These are phyloP conservation scores for Emmonsiellopsis sp. DNA, from an alignment of 2,329 filamentous ascomycete genomes.

Conservation along the genomic window DNA sequence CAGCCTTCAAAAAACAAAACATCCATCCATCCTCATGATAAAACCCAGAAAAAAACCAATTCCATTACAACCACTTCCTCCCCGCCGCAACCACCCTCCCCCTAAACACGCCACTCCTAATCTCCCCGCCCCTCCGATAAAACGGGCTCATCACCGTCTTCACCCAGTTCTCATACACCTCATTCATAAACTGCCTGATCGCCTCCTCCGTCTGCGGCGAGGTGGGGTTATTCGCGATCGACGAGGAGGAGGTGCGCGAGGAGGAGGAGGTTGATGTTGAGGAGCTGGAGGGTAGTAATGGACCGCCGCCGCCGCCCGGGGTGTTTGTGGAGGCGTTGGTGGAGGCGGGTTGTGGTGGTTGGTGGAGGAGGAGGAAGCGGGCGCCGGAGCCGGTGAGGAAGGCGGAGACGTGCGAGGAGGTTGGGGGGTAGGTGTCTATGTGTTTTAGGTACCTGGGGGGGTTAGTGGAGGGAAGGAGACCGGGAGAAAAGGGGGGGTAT, in stretches of 20 bases:
- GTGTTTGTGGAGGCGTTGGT: too few species aligned
- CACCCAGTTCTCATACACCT: constrained; percentile 94
- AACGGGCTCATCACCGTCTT: constrained; percentile 98
- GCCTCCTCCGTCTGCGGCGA: constrained; percentile 90
- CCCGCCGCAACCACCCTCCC: constrained; percentile 75
- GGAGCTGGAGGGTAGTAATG: constrained; percentile 25
- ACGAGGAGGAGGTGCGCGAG: constrained; percentile 50
- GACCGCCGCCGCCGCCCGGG: constrained; percentile 30
- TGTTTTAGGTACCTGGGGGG: constrained; percentile 77
- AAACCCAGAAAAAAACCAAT: neutral
- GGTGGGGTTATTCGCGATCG: constrained; percentile 73
- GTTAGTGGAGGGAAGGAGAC: neutral
- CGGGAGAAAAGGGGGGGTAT: too few species aligned
- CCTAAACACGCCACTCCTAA: constrained; percentile 80
- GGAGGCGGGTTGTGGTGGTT: constrained; percentile 51
- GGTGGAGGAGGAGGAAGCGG: constrained; percentile 89
- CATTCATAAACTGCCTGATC: constrained; percentile 85
- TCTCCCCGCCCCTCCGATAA: constrained; percentile 74
- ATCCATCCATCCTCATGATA: neutral
- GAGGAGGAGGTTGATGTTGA: constrained; percentile 19
- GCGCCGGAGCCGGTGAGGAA: constrained; percentile 89
- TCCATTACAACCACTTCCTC: constrained; percentile 69
- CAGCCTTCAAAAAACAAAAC: neutral
- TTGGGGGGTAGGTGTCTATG: constrained; percentile 81
- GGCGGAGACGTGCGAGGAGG: constrained; percentile 84